Evolutionary conservation across 257 asterid genomes (phyloP), one percentile per base, ranked within the genome.

Genomic region (Leptodermis oblonga): DNA sequence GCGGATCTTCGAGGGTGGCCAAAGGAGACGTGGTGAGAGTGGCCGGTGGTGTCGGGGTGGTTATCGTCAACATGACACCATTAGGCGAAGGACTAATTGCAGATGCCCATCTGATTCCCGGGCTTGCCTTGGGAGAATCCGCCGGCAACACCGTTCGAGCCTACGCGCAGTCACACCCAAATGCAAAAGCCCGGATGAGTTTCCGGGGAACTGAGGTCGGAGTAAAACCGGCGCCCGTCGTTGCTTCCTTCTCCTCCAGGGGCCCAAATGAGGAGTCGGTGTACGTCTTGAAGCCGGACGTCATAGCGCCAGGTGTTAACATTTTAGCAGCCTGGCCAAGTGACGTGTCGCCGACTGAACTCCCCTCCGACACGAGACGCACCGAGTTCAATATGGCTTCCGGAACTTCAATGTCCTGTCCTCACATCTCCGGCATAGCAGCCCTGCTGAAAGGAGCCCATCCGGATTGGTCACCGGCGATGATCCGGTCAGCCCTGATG

Each of bases 321-420:
- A 92, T 92, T 70, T 64, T 92, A 5, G 98, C 98, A 0, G 97
- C 95, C 10, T 92, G 98, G 98, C 90, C 98, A 0, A 83, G 76
- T n/a, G 84, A 70, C 30, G 80, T 82, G 70, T 52, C 97, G 7
- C 97, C 97, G 6, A 83, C 77, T 2, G 97, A 86, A 71, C 72
- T 82, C 14, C 3, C 86, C 4, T 52, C 84, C 0, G 98, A 92
- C 74, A 13, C 67, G 7, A 79, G 98, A 25, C 87, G 85, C 26
- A 76, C 88, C 0, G 77, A 86, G 4, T 92, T 92, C 53, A 92
- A 92, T 42, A 79, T 92, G 22, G 80, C 68, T 7, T 92, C 97
- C 0, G 97, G 98, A 10, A 92, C 98, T 1, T 92, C 98, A 0
- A 92, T 92, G 98, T 90, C 98, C 0, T 92, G 98, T 77, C 98